Conservation (phyloP, 257 asterid species). For the Nicotiana attenuata region DNA sequence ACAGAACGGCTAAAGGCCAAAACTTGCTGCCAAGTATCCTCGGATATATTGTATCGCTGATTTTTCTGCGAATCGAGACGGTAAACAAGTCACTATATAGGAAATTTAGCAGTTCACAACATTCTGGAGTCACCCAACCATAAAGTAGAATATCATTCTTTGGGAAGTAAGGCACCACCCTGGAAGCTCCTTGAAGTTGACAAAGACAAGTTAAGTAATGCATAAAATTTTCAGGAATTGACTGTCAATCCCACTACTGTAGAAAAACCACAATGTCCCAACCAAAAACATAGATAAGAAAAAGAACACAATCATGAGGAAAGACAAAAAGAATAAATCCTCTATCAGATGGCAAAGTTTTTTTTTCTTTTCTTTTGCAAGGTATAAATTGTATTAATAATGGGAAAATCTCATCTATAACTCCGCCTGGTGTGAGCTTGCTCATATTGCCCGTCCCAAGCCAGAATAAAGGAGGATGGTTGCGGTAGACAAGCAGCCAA, state of each 20-base stretch:
- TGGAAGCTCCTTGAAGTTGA: background rate
- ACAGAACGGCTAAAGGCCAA: constrained; percentile 88
- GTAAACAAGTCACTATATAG: background rate
- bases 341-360: background rate
- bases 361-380: background rate
- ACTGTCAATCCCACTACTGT: background rate
- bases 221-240: background rate
- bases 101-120: background rate
- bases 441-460: background rate
- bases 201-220: constrained; percentile 1
- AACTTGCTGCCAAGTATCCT: constrained; percentile 96
- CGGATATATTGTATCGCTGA: constrained; percentile 89
- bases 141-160: background rate
- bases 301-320: background rate
- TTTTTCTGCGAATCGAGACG: constrained; percentile 39
- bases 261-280: background rate
- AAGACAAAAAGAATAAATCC: background rate
- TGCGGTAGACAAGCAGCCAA: background rate
- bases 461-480: background rate
- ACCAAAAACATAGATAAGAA: background rate
- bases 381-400: background rate
- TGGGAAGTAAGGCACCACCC: background rate
- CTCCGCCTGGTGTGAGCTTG: background rate
- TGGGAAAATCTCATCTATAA: background rate
- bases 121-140: background rate